Conservation (phyloP, 768 basidiomycete genomes). For the Suillus placidus region DNA sequence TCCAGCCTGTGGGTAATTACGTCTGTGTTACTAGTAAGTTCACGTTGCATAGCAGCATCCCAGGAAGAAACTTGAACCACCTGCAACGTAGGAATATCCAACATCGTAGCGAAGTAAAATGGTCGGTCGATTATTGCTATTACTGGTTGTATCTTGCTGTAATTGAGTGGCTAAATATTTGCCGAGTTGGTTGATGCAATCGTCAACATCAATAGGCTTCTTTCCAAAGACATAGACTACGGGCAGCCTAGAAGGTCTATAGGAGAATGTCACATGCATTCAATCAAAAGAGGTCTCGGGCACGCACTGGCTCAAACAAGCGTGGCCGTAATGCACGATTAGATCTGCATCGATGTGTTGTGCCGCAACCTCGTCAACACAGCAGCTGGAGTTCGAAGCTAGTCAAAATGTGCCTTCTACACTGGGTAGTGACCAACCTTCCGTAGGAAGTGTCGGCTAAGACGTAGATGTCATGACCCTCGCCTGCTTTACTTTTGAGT, state of each 20-base stretch:
- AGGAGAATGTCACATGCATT: constrained; percentile 5
- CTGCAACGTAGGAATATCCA: constrained; percentile 67
- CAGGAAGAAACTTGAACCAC: constrained; percentile 35
- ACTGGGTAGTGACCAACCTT: constrained; percentile 55
- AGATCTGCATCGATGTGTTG: constrained; percentile 92
- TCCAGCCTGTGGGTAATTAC: neutral
- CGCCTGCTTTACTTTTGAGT: constrained; percentile 55
- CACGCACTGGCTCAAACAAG: constrained; percentile 89
- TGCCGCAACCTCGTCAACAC: constrained; percentile 95
- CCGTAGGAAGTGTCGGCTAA: constrained; percentile 99
- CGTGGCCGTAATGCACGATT: constrained; percentile 94
- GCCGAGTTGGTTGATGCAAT: constrained; percentile 49
- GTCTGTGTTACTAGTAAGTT: neutral
- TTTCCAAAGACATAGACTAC: constrained; percentile 91
- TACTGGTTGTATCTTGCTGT: constrained; percentile 3
- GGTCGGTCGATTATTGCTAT: constrained; percentile 19
- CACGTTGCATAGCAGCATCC: neutral
- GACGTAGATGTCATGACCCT: constrained; percentile 70
- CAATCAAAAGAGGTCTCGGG: neutral
- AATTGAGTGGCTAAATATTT: constrained; percentile 31
- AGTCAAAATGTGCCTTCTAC: constrained; percentile 9
- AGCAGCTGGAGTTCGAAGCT: constrained; percentile 58
- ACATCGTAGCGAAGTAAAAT: constrained; percentile 77
- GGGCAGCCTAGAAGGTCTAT: constrained; percentile 83
- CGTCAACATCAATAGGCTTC: constrained; percentile 57